Evolutionary conservation across 176 grass and related monocot genomes (phyloP).

Genomic region (Echinochloa phyllopogon): DNA sequence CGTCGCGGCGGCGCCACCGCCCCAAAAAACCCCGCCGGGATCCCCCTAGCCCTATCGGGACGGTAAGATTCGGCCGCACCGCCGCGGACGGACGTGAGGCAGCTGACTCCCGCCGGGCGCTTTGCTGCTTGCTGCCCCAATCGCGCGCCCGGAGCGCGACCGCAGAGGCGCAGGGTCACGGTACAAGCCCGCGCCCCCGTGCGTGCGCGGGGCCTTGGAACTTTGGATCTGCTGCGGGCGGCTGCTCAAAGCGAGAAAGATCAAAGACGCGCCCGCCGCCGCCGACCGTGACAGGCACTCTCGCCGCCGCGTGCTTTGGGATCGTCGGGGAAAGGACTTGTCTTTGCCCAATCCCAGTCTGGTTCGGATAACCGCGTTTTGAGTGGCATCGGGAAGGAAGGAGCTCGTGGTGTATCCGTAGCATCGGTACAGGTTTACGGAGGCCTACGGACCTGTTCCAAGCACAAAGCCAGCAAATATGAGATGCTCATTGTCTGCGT

Average conservation of each 20-base stretch:
- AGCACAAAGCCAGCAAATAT: background rate
- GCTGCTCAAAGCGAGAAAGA: background rate
- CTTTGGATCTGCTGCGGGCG: background rate
- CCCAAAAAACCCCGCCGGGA: background rate
- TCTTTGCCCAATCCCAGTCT: background rate
- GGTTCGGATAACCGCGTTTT: background rate
- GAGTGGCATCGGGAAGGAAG: background rate
- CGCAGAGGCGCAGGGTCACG: too few relatives aligned
- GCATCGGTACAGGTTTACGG: background rate
- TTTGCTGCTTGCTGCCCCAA: background rate
- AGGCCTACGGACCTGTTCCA: background rate
- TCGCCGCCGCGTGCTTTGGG: background rate
- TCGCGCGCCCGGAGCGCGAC: background rate
- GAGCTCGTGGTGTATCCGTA: background rate
- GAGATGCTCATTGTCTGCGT: background rate
- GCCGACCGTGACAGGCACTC: conserved; percentile 15
- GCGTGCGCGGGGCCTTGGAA: background rate
- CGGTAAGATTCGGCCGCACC: background rate
- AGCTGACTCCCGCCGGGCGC: background rate
- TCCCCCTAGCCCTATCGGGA: conserved; percentile 1
- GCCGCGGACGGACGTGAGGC: conserved; percentile 3
- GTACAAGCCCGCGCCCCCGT: background rate
- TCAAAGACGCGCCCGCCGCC: background rate
- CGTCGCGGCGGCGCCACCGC: background rate
- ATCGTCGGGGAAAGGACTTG: background rate